Evolutionary conservation across 768 basidiomycete genomes (phyloP).

Genomic region (Boletus tylopilopsis): DNA sequence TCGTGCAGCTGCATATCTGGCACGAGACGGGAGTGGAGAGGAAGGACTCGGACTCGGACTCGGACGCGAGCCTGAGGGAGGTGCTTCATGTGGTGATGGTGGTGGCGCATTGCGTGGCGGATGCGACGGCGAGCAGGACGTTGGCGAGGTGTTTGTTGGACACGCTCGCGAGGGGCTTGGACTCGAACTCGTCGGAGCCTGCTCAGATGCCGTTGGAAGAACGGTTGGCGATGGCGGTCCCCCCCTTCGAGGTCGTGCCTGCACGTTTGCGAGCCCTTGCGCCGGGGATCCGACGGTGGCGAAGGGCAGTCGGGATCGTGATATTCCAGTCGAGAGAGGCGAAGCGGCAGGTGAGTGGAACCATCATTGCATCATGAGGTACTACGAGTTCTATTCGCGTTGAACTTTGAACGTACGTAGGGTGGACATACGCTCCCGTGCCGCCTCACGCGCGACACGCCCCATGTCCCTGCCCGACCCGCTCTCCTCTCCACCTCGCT

Average conservation of each 20-base stretch:
- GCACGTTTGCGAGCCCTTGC: slow-evolving; percentile 24
- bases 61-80: too few relatives aligned
- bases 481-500: slow-evolving; percentile 22
- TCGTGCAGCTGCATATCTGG: slow-evolving; percentile 42
- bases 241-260: slow-evolving; percentile 38
- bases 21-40: slow-evolving; percentile 31
- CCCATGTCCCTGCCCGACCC: slow-evolving; percentile 36
- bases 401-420: slow-evolving; percentile 26
- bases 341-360: slow-evolving; percentile 38
- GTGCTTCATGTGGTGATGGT: slow-evolving; percentile 41
- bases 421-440: slow-evolving; percentile 57
- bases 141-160: slow-evolving; percentile 46
- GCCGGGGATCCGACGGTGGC: slow-evolving; percentile 41
- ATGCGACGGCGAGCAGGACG: slow-evolving; percentile 42
- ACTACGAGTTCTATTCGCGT: neutral
- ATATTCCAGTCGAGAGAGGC: slow-evolving; percentile 33
- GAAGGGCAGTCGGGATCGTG: slow-evolving; percentile 37
- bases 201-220: slow-evolving; percentile 29
- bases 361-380: too few relatives aligned
- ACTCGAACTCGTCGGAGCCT: neutral
- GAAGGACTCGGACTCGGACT: too few relatives aligned
- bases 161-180: slow-evolving; percentile 25
- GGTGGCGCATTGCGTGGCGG: slow-evolving; percentile 48
- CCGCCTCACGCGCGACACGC: slow-evolving; percentile 34
- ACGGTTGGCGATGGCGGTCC: slow-evolving; percentile 38